A percentile compares a stretch with the other conserved stretches of the same genome.
These are phyloP conservation scores for Penicillium crustosum DNA, from an alignment of 2,329 filamentous ascomycete genomes.

Conservation along the genomic window DNA sequence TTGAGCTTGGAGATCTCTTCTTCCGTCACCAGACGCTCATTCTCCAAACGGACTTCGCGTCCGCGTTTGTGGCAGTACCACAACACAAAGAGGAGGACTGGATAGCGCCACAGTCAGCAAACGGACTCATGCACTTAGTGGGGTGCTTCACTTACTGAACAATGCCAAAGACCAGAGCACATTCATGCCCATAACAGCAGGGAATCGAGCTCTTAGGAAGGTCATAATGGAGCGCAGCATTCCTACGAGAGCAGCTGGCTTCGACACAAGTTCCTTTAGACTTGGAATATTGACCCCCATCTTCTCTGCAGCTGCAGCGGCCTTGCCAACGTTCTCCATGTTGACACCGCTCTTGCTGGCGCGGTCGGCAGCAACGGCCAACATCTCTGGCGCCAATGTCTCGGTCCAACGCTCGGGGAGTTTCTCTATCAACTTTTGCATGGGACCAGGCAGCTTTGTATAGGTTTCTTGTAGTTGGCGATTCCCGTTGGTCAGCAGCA, in stretches of 20 bases:
- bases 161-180: conserved; percentile 85
- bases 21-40: conserved; percentile 51
- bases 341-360: conserved; percentile 59
- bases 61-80: conserved; percentile 99
- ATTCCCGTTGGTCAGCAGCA: conserved; percentile 63
- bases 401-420: conserved; percentile 79
- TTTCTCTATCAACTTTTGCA: conserved; percentile 83
- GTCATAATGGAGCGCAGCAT: conserved; percentile 90
- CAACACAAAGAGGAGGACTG: conserved; percentile 86
- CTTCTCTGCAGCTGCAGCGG: conserved; percentile 61
- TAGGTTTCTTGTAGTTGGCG: conserved; percentile 64
- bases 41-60: conserved; percentile 75
- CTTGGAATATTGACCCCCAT: conserved; percentile 68
- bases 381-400: conserved; percentile 73
- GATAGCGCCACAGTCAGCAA: not conserved
- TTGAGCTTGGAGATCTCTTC: conserved; percentile 46
- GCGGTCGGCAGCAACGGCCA: conserved; percentile 75
- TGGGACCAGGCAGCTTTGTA: conserved; percentile 67
- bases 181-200: conserved; percentile 87
- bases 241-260: conserved; percentile 79
- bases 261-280: conserved; percentile 76
- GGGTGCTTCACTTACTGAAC: conserved; percentile 63
- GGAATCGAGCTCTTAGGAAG: conserved; percentile 82
- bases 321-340: conserved; percentile 51
- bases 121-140: not conserved